phyloP scores from a whole-genome alignment of 106 monocot genomes.

The Allium fistulosum region DNA sequence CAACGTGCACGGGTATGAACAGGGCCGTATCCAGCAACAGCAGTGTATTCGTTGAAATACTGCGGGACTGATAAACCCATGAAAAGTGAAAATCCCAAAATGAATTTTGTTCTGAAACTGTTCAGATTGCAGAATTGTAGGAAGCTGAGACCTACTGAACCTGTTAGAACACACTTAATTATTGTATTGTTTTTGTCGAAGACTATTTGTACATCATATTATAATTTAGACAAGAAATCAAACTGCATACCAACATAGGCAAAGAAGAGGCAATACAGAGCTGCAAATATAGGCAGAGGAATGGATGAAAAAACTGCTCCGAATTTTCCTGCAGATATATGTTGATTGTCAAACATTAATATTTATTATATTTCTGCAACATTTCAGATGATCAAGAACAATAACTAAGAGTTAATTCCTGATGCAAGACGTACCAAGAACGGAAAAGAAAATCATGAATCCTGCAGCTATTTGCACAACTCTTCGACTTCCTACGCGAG shows the following conservation, averaged over 20 bases:
- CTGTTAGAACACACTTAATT: conserved; percentile 21
- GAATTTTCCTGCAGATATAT: conserved; percentile 64
- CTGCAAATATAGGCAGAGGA: conserved; percentile 87
- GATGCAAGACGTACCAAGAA: conserved; percentile 49
- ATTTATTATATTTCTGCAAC: not conserved
- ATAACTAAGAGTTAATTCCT: not conserved
- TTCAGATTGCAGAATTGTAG: conserved; percentile 97
- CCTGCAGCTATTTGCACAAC: conserved; percentile 96
- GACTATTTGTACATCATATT: too few species aligned
- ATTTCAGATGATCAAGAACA: not conserved
- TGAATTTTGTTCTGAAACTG: conserved; percentile 93
- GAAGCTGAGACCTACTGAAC: conserved; percentile 71
- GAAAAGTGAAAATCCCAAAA: conserved; percentile 82
- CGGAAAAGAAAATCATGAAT: conserved; percentile 99
- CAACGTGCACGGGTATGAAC: conserved; percentile 82
- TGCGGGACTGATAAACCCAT: conserved; percentile 94
- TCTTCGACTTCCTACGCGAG: conserved; percentile 89
- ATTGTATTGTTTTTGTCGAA: too few species aligned
- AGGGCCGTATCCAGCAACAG: conserved; percentile 92
- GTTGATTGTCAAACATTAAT: not conserved
- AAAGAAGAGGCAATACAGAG: conserved; percentile 95
- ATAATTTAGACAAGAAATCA: not conserved
- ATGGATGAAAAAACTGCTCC: conserved; percentile 94
- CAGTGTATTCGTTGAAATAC: conserved; percentile 99
- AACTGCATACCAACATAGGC: conserved; percentile 76